Evolutionary conservation across 805 yeast species (phyloP).

Genomic region (Maudiozyma pseudohumilis): DNA sequence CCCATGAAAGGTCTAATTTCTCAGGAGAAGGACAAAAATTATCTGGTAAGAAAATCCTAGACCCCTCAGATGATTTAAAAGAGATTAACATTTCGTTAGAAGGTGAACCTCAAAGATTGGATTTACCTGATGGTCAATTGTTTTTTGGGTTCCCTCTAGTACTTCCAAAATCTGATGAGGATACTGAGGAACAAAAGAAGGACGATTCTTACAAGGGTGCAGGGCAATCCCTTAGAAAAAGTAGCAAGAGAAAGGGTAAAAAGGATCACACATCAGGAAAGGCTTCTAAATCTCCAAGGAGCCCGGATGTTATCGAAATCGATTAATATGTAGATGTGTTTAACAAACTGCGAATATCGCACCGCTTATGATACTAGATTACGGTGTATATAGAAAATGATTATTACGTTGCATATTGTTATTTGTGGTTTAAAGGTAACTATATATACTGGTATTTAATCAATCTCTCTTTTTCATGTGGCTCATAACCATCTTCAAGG

Average conservation of each 20-base stretch:
- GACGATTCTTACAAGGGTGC: constrained; percentile 42
- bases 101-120: constrained; percentile 62
- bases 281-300: constrained; percentile 43
- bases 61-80: constrained; percentile 10
- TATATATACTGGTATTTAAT: neutral
- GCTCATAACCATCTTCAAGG: constrained; percentile 31
- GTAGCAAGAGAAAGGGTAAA: constrained; percentile 57
- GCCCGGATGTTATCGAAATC: constrained; percentile 75
- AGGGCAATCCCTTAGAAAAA: constrained; percentile 69
- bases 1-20: constrained; percentile 30
- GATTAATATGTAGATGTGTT: constrained; percentile 33
- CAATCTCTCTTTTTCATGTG: constrained; percentile 10
- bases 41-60: constrained; percentile 40
- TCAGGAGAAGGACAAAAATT: constrained; percentile 61
- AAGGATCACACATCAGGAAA: constrained; percentile 45
- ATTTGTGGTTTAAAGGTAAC: neutral
- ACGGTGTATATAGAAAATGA: neutral
- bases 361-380: no score
- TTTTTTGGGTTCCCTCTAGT: constrained; percentile 86
- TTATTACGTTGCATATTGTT: neutral
- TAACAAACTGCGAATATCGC: no score
- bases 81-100: constrained; percentile 40
- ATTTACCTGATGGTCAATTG: constrained; percentile 73
- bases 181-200: constrained; percentile 10
- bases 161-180: constrained; percentile 34